A percentile compares a stretch with the other conserved stretches of the same genome.
Evolutionary conservation across 305 asterid genomes (phyloP).

Genomic region (Fraxinus sp.): DNA sequence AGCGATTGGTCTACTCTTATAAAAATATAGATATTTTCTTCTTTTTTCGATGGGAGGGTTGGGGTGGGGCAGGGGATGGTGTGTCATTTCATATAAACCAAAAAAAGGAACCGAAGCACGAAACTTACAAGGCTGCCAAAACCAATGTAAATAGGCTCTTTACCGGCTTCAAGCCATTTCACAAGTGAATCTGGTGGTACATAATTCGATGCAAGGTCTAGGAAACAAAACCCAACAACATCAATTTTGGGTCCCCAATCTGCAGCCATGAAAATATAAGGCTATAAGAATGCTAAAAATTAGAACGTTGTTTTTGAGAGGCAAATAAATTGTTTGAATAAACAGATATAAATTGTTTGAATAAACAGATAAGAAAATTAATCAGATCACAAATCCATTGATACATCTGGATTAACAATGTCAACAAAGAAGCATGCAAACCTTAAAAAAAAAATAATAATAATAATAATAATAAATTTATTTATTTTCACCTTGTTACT

Average conservation of each 20-base stretch:
- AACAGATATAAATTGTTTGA: not conserved
- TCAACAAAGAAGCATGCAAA: not conserved
- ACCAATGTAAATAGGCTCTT: slow-evolving; percentile 79
- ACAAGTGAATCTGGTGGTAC: slow-evolving; percentile 69
- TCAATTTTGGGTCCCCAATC: slow-evolving; percentile 92
- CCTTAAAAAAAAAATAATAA: not conserved
- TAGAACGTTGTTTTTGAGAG: not conserved
- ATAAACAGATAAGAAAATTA: not conserved
- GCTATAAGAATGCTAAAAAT: slow-evolving; percentile 2
- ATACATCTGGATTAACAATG: not conserved
- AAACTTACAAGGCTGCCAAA: slow-evolving; percentile 93
- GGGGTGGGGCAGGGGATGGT: not conserved
- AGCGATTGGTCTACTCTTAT: not conserved
- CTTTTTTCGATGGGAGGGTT: not conserved
- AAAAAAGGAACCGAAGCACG: not conserved
- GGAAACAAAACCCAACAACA: slow-evolving; percentile 92
- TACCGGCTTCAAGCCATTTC: slow-evolving; percentile 71
- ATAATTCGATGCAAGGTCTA: slow-evolving; percentile 86
- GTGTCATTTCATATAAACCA: not conserved
- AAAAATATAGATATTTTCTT: not conserved
- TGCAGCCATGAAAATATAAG: slow-evolving; percentile 30
- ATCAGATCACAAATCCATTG: not conserved
- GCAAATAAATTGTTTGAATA: not conserved
- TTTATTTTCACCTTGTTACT: not conserved
- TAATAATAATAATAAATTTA: not conserved